A percentile compares a stretch with the other conserved stretches of the same genome.
phyloP scores from a whole-genome alignment of 495 filamentous ascomycete species.

The Penicillium verhagenii region DNA sequence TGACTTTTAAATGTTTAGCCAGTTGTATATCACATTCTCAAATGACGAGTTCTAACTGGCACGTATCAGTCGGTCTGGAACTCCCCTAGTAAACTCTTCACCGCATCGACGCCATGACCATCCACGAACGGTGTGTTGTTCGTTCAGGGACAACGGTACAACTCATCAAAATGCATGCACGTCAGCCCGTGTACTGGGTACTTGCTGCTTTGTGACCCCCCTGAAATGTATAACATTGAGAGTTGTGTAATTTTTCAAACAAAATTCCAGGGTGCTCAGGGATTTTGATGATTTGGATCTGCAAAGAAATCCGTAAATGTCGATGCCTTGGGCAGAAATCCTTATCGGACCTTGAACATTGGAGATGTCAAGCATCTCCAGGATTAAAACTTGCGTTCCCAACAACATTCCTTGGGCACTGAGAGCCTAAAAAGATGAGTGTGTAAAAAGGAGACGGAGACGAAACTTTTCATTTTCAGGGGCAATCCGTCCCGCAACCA shows the following conservation, averaged over 20 bases:
- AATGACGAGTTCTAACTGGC: neutral
- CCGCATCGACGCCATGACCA: neutral
- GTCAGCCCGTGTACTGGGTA: neutral
- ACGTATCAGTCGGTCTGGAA: neutral
- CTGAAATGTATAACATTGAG: neutral
- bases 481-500: neutral
- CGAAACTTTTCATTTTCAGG: neutral
- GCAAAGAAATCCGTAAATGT: too few species aligned
- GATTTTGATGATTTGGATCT: neutral
- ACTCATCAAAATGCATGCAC: slow-evolving; percentile 1
- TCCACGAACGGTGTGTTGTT: neutral
- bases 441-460: too few species aligned
- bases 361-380: neutral
- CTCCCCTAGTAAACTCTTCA: neutral
- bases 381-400: neutral
- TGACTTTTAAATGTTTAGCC: too few species aligned
- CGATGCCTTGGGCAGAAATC: neutral
- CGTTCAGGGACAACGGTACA: neutral
- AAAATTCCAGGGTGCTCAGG: too few species aligned
- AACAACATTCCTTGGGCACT: neutral
- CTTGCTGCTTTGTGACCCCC: neutral
- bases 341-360: neutral
- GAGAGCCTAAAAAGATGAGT: too few species aligned
- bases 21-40: slow-evolving; percentile 1
- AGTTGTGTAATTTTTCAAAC: too few species aligned